Evolutionary conservation across 1,139 yeast species (phyloP).

Genomic region (Kurtzmaniella quercitrusa): DNA sequence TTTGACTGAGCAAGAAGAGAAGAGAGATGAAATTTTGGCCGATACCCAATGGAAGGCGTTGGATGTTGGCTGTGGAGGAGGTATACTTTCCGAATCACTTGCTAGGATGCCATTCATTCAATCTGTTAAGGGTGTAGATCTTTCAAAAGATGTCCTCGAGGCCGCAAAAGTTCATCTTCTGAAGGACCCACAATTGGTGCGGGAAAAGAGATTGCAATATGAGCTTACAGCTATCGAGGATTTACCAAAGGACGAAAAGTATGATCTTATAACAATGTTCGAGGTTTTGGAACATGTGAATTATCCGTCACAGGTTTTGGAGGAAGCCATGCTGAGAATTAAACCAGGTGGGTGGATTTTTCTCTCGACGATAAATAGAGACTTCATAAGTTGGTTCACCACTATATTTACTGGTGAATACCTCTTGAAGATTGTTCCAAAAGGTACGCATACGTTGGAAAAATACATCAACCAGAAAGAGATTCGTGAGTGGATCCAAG

Average conservation of each 20-base stretch:
- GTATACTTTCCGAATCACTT: slow-evolving; percentile 80
- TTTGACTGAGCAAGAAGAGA: slow-evolving; percentile 41
- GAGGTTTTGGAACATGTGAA: slow-evolving; percentile 95
- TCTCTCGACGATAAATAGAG: slow-evolving; percentile 88
- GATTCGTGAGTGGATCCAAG: slow-evolving; percentile 60
- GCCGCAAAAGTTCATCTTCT: slow-evolving; percentile 71
- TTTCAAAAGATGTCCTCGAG: slow-evolving; percentile 73
- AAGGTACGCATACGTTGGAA: slow-evolving; percentile 83
- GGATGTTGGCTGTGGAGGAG: slow-evolving; percentile 98
- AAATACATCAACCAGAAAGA: slow-evolving; percentile 82
- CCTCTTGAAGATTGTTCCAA: slow-evolving; percentile 75
- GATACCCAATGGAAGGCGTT: slow-evolving; percentile 47
- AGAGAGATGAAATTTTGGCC: slow-evolving; percentile 37
- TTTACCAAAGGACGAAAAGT: slow-evolving; percentile 42
- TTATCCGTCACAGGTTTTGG: slow-evolving; percentile 69
- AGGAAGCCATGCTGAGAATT: slow-evolving; percentile 62
- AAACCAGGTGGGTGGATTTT: slow-evolving; percentile 83
- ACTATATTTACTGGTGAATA: slow-evolving; percentile 91
- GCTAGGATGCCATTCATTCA: slow-evolving; percentile 69
- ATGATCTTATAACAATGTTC: slow-evolving; percentile 82
- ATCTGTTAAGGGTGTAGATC: slow-evolving; percentile 76
- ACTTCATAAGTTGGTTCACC: slow-evolving; percentile 85
- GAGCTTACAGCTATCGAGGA: slow-evolving; percentile 60
- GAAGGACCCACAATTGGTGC: slow-evolving; percentile 53
- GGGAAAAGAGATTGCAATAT: slow-evolving; percentile 50